A percentile compares a stretch with the other conserved stretches of the same genome.
Evolutionary conservation across 306 rosid species (phyloP).

Genomic region (Crotalaria pallida): DNA sequence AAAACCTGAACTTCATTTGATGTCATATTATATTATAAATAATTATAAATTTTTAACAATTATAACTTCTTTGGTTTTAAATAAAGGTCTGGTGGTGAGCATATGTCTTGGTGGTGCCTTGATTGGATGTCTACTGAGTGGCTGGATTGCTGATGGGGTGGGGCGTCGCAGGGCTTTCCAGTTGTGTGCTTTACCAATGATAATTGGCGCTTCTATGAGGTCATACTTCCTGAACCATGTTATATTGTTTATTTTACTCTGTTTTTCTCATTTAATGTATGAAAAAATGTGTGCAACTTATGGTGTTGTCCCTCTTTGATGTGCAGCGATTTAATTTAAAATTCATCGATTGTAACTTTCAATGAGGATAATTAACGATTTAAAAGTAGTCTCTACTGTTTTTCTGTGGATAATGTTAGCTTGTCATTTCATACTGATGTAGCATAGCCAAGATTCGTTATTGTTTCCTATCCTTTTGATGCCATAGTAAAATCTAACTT

Average conservation of each 20-base stretch:
- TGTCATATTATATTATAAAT: neutral
- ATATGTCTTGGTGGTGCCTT: constrained; percentile 94
- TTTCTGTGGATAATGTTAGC: neutral
- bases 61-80: constrained; percentile 8
- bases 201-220: constrained; percentile 88
- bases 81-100: constrained; percentile 94
- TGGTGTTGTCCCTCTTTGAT: constrained; percentile 10
- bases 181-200: constrained; percentile 85
- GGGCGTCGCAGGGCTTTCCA: constrained; percentile 97
- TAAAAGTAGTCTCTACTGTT: neutral
- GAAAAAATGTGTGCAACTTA: neutral
- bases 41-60: constrained; percentile 8
- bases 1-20: constrained; percentile 12
- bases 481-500: neutral
- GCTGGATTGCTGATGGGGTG: constrained; percentile 92
- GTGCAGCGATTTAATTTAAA: neutral
- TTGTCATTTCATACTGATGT: neutral
- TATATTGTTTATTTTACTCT: constrained; percentile 5
- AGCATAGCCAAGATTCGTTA: neutral
- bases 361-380: neutral
- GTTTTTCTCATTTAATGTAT: neutral
- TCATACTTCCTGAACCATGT: constrained; percentile 23
- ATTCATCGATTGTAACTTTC: neutral
- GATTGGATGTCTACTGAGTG: constrained; percentile 81
- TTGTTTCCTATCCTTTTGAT: neutral